Evolutionary conservation across 2,329 filamentous ascomycete genomes (phyloP).

Genomic region (Trichoderma sp.): DNA sequence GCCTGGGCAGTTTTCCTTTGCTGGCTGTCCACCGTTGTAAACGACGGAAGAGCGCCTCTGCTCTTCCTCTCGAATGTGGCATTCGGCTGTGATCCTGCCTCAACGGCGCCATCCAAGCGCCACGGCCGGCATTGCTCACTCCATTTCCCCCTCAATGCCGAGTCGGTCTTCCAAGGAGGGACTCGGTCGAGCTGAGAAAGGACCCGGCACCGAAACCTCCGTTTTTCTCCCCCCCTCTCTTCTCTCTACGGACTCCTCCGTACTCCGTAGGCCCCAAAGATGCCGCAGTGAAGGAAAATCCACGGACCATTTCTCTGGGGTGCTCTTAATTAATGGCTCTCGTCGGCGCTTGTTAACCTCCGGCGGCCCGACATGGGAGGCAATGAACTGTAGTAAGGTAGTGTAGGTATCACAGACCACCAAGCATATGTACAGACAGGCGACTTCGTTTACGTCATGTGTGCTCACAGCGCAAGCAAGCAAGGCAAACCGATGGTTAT

Average conservation of each 20-base stretch:
- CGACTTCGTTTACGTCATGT: background rate
- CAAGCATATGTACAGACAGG: background rate
- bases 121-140: background rate
- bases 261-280: background rate
- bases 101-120: constrained; percentile 6
- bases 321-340: background rate
- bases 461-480: background rate
- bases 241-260: background rate
- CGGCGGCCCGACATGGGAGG: constrained; percentile 15
- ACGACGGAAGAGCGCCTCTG: no score
- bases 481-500: background rate
- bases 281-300: constrained; percentile 14
- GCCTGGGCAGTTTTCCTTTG: no score
- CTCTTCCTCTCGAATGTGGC: background rate
- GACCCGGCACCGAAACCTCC: constrained; percentile 21
- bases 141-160: background rate
- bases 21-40: no score
- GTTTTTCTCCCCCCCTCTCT: background rate
- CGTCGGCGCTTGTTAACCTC: constrained; percentile 29
- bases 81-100: constrained; percentile 8
- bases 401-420: background rate
- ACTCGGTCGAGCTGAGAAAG: constrained; percentile 12
- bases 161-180: background rate
- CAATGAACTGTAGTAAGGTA: background rate
- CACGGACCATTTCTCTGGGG: background rate